A percentile compares a stretch with the other conserved stretches of the same genome.
Evolutionary conservation across 129 eudicot species (phyloP).

Genomic region (Erigeron canadensis): DNA sequence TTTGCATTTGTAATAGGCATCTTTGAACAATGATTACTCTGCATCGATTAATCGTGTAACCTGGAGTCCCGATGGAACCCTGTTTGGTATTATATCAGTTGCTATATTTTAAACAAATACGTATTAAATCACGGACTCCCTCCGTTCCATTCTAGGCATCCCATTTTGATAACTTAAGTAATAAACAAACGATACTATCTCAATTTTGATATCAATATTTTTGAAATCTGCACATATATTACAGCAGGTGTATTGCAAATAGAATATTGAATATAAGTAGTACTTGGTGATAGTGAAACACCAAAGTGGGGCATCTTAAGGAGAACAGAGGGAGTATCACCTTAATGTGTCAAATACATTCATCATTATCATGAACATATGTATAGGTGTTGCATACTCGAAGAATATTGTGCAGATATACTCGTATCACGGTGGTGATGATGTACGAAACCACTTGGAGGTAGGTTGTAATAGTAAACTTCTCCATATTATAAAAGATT

Average conservation of each 20-base stretch:
- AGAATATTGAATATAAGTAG: not conserved
- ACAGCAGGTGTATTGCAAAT: not conserved
- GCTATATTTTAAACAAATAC: not conserved
- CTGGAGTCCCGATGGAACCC: conserved; percentile 83
- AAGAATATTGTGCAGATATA: conserved; percentile 76
- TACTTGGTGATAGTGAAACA: not conserved
- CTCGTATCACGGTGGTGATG: conserved; percentile 63
- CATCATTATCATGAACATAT: conserved; percentile 5
- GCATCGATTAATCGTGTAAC: conserved; percentile 73
- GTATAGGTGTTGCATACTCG: conserved; percentile 83
- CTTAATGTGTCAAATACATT: not conserved
- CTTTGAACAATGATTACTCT: conserved; percentile 60
- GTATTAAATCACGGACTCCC: not conserved
- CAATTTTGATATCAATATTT: not conserved
- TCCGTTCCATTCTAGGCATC: conserved; percentile 14
- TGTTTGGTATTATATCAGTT: conserved; percentile 52
- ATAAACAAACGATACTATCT: conserved; percentile 1
- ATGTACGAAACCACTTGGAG: conserved; percentile 77
- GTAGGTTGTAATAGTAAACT: conserved; percentile 29
- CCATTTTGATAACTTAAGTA: conserved; percentile 16
- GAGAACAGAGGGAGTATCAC: conserved; percentile 9
- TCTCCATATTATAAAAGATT: not conserved
- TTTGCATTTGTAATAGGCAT: conserved; percentile 41
- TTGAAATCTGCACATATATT: not conserved
- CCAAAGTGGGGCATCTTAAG: conserved; percentile 8